Conservation (phyloP, 116 monocot species). For the Posidonia oceanica region DNA sequence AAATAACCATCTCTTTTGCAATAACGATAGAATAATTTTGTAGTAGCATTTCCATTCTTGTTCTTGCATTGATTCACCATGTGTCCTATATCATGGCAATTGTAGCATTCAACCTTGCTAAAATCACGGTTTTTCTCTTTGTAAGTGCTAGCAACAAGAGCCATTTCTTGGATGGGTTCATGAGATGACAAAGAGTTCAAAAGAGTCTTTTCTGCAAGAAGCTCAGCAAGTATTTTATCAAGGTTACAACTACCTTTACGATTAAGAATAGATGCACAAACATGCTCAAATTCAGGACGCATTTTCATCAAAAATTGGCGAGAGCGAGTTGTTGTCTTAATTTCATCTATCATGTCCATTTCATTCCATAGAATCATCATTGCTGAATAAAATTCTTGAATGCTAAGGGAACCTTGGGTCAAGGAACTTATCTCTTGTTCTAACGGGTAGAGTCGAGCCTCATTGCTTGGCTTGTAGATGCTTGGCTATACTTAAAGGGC, state of each 20-base stretch:
- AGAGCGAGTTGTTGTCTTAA: slow-evolving; percentile 8
- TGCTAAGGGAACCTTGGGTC: not conserved
- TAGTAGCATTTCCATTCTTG: not conserved
- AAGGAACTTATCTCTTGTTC: not conserved
- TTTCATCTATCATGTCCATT: slow-evolving; percentile 5
- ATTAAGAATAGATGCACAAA: slow-evolving; percentile 8
- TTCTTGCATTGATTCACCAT: slow-evolving; percentile 6
- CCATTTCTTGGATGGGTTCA: not conserved
- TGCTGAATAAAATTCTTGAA: not conserved
- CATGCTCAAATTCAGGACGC: slow-evolving; percentile 8
- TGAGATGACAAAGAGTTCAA: slow-evolving; percentile 9
- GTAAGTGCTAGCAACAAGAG: not conserved
- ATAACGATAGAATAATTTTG: not conserved
- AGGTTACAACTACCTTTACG: not conserved
- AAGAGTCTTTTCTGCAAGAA: slow-evolving; percentile 11
- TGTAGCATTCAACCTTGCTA: slow-evolving; percentile 9
- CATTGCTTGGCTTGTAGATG: not conserved
- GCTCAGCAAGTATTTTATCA: slow-evolving; percentile 1
- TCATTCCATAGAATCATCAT: slow-evolving; percentile 13
- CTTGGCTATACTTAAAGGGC: not conserved
- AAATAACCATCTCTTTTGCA: slow-evolving; percentile 7
- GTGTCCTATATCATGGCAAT: slow-evolving; percentile 6
- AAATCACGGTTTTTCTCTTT: slow-evolving; percentile 1
- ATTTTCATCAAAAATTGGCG: slow-evolving; percentile 10
- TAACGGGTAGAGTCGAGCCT: not conserved